phyloP scores from a whole-genome alignment of 768 basidiomycete species.

The Stropharia rugosoannulata region DNA sequence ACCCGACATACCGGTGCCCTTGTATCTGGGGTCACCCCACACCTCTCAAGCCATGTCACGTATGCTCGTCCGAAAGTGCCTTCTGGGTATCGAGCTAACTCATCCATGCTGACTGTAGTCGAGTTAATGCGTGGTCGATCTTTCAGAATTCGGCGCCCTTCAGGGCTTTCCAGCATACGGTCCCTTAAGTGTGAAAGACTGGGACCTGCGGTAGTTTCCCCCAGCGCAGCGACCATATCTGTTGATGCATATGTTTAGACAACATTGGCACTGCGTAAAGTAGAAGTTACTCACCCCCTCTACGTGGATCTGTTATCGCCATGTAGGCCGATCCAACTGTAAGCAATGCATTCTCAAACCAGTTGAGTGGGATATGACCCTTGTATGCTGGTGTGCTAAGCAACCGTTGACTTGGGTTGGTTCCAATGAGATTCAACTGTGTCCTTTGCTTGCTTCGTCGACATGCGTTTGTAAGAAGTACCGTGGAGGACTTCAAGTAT shows the following conservation, averaged over 20 bases:
- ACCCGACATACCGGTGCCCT: slow-evolving; percentile 70
- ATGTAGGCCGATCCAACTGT: slow-evolving; percentile 84
- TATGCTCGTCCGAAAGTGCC: slow-evolving; percentile 88
- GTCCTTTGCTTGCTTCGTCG: background rate
- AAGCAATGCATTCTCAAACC: slow-evolving; percentile 82
- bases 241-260: slow-evolving; percentile 1
- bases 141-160: slow-evolving; percentile 83
- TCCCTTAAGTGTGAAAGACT: slow-evolving; percentile 77
- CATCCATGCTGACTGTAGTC: slow-evolving; percentile 68
- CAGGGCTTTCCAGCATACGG: slow-evolving; percentile 71
- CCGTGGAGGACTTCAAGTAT: slow-evolving; percentile 5
- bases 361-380: slow-evolving; percentile 79
- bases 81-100: slow-evolving; percentile 64
- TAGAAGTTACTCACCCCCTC: slow-evolving; percentile 65
- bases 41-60: slow-evolving; percentile 84
- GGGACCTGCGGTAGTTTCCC: slow-evolving; percentile 87
- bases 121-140: slow-evolving; percentile 83
- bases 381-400: slow-evolving; percentile 55
- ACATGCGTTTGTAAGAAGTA: background rate
- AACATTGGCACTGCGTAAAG: background rate
- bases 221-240: slow-evolving; percentile 96
- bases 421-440: background rate
- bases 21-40: slow-evolving; percentile 91
- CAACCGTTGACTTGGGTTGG: slow-evolving; percentile 6
- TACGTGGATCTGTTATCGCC: slow-evolving; percentile 75